Conservation (phyloP, 208 protist genomes). For the Herpetomonas muscarum region DNA sequence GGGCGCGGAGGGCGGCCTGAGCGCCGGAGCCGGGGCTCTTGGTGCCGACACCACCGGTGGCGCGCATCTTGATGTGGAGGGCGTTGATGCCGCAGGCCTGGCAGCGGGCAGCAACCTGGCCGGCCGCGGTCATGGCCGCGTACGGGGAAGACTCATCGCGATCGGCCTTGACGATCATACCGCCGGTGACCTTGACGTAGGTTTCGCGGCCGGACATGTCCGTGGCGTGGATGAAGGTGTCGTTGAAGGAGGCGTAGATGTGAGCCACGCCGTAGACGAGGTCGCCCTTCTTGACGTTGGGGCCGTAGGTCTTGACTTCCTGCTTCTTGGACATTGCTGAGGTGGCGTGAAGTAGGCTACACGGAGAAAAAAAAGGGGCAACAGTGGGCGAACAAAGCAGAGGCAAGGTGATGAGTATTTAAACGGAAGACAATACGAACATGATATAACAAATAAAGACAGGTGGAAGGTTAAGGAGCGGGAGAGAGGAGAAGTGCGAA, state of each 20-base stretch:
- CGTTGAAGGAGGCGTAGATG: conserved; percentile 99
- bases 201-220: conserved; percentile 99
- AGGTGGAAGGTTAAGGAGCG: too few species aligned
- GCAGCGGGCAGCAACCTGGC: conserved; percentile 98
- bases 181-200: conserved; percentile 98
- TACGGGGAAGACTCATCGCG: conserved; percentile 99
- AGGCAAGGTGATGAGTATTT: not conserved
- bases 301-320: conserved; percentile 89
- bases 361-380: not conserved
- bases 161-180: conserved; percentile 99
- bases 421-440: too few species aligned
- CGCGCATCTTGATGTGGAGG: conserved; percentile 99
- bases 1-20: conserved; percentile 98
- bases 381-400: not conserved
- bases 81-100: conserved; percentile 98
- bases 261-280: conserved; percentile 98
- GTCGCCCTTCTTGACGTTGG: conserved; percentile 81
- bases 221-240: conserved; percentile 99
- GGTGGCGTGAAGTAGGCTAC: not conserved
- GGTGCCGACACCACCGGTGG: conserved; percentile 97
- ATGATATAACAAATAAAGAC: too few species aligned
- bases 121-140: conserved; percentile 99
- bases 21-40: conserved; percentile 99
- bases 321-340: conserved; percentile 93
- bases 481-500: too few species aligned